A percentile compares a stretch with the other conserved stretches of the same genome.
Conservation (phyloP, 768 basidiomycete genomes). For the Chalciporus piperatus region DNA sequence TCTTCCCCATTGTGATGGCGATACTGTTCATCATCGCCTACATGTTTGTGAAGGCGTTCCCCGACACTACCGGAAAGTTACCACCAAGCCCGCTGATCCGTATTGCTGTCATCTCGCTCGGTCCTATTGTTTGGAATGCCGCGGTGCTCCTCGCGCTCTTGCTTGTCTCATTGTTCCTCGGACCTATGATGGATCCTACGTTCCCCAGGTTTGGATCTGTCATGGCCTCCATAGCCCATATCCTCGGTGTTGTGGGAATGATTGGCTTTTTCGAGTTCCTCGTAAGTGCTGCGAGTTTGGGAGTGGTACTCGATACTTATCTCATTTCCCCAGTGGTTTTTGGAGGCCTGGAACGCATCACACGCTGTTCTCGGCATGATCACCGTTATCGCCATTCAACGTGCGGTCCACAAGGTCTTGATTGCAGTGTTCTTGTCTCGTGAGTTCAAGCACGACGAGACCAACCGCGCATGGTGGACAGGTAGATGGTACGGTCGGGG, state of each 20-base stretch:
- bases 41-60: conserved; percentile 92
- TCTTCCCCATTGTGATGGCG: conserved; percentile 86
- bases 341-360: conserved; percentile 87
- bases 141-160: conserved; percentile 84
- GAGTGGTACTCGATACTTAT: conserved; percentile 11
- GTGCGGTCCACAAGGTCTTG: conserved; percentile 88
- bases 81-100: conserved; percentile 87
- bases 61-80: conserved; percentile 52
- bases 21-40: conserved; percentile 84
- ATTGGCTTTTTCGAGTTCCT: conserved; percentile 96
- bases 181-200: conserved; percentile 81
- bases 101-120: conserved; percentile 88
- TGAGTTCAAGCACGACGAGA: conserved; percentile 99
- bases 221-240: conserved; percentile 89
- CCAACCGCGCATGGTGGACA: conserved; percentile 99
- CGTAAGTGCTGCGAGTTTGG: conserved; percentile 43
- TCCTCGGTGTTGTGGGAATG: conserved; percentile 79
- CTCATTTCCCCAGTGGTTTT: conserved; percentile 75
- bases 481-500: conserved; percentile 96
- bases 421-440: conserved; percentile 93
- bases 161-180: conserved; percentile 87
- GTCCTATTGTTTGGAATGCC: conserved; percentile 95
- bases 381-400: conserved; percentile 86
- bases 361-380: conserved; percentile 94
- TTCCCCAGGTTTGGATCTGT: conserved; percentile 89